Evolutionary conservation across 2,329 filamentous ascomycete genomes (phyloP).

Genomic region (Sclerotinia trifoliorum): DNA sequence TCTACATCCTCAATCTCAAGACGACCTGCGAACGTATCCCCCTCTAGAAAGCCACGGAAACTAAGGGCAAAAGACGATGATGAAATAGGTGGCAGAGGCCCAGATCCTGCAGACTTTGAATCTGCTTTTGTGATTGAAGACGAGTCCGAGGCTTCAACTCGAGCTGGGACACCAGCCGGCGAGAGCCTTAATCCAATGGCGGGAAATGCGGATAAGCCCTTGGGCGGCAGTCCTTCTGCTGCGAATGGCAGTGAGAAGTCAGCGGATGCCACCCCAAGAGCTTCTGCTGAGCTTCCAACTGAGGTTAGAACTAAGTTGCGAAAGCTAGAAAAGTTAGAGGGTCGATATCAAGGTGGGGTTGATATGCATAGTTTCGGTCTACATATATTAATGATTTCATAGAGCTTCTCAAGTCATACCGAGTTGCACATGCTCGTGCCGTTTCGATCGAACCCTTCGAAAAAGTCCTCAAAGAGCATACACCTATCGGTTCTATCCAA

Average conservation of each 20-base stretch:
- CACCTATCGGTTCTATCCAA: constrained; percentile 81
- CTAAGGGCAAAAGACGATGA: constrained; percentile 37
- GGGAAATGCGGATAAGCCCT: constrained; percentile 23
- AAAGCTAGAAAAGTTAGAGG: constrained; percentile 86
- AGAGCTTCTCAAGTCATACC: constrained; percentile 90
- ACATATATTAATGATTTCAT: constrained; percentile 26
- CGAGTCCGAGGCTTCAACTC: constrained; percentile 64
- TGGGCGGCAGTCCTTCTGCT: constrained; percentile 32
- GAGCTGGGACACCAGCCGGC: constrained; percentile 56
- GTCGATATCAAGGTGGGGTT: constrained; percentile 73
- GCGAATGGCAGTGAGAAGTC: constrained; percentile 36
- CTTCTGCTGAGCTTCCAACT: constrained; percentile 52
- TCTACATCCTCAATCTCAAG: constrained; percentile 38
- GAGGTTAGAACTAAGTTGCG: constrained; percentile 75
- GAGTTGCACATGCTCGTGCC: constrained; percentile 83
- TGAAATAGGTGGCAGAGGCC: constrained; percentile 41
- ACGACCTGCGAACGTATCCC: constrained; percentile 33
- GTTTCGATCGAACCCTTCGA: constrained; percentile 92
- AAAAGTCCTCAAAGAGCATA: constrained; percentile 84
- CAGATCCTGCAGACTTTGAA: constrained; percentile 86
- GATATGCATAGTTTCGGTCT: background rate
- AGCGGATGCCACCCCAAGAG: constrained; percentile 28
- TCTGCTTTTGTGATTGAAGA: constrained; percentile 85
- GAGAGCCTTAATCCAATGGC: constrained; percentile 31
- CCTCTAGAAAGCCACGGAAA: constrained; percentile 33